Conservation (phyloP, 1,284 basidiomycete species). For the Coniferiporia sulphurascens region DNA sequence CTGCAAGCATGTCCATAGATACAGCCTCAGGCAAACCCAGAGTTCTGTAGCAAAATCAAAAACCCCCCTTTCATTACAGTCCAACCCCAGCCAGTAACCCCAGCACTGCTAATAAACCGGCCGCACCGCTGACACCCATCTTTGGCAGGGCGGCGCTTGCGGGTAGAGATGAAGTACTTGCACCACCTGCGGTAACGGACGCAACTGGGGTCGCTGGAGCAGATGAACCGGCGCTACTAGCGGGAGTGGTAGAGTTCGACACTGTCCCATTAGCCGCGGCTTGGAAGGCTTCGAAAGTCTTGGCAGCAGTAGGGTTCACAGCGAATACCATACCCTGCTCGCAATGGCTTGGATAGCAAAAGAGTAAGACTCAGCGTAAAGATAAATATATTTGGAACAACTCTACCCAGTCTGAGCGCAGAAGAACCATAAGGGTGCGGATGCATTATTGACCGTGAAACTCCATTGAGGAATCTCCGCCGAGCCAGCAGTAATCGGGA, state of each 20-base stretch:
- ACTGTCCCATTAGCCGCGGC: slow-evolving; percentile 22
- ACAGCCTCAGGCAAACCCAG: background rate
- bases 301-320: slow-evolving; percentile 31
- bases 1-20: too few species aligned
- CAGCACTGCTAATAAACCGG: slow-evolving; percentile 29
- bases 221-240: slow-evolving; percentile 20
- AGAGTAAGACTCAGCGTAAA: slow-evolving; percentile 19
- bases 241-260: slow-evolving; percentile 18
- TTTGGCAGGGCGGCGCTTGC: slow-evolving; percentile 10
- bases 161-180: background rate
- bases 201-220: slow-evolving; percentile 19
- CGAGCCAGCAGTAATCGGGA: slow-evolving; percentile 28
- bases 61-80: slow-evolving; percentile 25
- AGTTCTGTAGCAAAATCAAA: background rate
- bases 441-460: slow-evolving; percentile 34
- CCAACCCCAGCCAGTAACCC: slow-evolving; percentile 34
- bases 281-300: slow-evolving; percentile 32
- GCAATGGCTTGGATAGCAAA: slow-evolving; percentile 29
- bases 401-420: slow-evolving; percentile 33
- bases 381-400: background rate
- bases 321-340: slow-evolving; percentile 38
- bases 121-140: slow-evolving; percentile 21
- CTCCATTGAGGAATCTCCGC: slow-evolving; percentile 30
- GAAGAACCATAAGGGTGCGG: slow-evolving; percentile 38
- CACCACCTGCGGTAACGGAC: slow-evolving; percentile 14